These are phyloP conservation scores for Begonia masoniana DNA, from an alignment of 306 rosid genomes.

Conservation along the genomic window DNA sequence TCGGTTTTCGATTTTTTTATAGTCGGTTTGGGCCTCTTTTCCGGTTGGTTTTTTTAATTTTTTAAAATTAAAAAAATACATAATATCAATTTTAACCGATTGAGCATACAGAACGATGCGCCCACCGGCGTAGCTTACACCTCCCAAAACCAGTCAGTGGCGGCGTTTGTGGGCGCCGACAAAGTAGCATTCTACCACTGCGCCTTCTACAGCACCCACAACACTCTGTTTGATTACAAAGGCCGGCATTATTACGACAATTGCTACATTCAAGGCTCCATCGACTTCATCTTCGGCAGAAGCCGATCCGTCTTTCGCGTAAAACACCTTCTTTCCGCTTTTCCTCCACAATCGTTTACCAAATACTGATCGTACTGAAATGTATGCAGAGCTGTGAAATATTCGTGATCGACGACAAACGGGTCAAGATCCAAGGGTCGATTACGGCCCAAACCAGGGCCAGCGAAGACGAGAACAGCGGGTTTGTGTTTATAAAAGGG, in stretches of 20 bases:
- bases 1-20: no score
- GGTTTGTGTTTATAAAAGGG: slow-evolving; percentile 44
- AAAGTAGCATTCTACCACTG: slow-evolving; percentile 75
- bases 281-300: slow-evolving; percentile 91
- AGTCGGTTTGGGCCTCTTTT: no score
- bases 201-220: slow-evolving; percentile 79
- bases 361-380: neutral
- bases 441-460: slow-evolving; percentile 49
- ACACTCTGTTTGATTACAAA: slow-evolving; percentile 78
- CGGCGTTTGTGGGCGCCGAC: slow-evolving; percentile 72
- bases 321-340: slow-evolving; percentile 1
- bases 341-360: neutral
- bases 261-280: slow-evolving; percentile 74
- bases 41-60: no score
- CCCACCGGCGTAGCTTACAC: slow-evolving; percentile 90
- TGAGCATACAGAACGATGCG: slow-evolving; percentile 67
- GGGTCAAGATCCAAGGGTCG: slow-evolving; percentile 44
- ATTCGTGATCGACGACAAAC: slow-evolving; percentile 59
- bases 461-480: slow-evolving; percentile 35
- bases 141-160: slow-evolving; percentile 93
- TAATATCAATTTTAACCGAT: no score
- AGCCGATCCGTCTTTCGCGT: slow-evolving; percentile 48
- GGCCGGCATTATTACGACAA: slow-evolving; percentile 76
- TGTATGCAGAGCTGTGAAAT: slow-evolving; percentile 52
- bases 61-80: no score